These are phyloP conservation scores for Tagetes erecta DNA, from an alignment of 129 eudicot genomes.

Conservation along the genomic window DNA sequence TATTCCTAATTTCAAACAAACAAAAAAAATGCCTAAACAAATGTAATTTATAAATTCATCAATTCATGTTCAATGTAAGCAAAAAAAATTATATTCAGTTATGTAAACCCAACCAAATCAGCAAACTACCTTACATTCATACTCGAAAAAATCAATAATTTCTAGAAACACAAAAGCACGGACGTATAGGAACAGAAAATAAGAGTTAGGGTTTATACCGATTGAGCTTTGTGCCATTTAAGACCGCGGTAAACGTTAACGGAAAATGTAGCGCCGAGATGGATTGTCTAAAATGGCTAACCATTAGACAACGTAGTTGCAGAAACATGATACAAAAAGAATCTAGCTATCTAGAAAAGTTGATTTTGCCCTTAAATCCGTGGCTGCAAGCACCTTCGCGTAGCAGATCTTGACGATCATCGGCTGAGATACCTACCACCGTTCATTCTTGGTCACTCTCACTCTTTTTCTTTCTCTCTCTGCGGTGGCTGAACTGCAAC, in stretches of 20 bases:
- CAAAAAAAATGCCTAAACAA: not conserved
- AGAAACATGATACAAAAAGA: no score
- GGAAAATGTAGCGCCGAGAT: constrained; percentile 85
- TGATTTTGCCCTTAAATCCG: no score
- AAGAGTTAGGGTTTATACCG: constrained; percentile 47
- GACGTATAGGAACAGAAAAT: not conserved
- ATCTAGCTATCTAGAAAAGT: no score
- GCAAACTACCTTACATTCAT: not conserved
- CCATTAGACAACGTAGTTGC: no score
- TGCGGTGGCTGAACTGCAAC: no score
- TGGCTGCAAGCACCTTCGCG: no score
- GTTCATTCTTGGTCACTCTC: no score
- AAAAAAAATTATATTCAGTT: not conserved
- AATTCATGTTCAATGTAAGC: not conserved
- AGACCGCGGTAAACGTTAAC: constrained; percentile 95
- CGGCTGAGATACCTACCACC: no score
- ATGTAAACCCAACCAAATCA: constrained; percentile 20
- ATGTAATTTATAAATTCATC: not conserved
- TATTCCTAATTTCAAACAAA: not conserved
- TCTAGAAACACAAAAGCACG: not conserved
- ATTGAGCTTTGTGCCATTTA: constrained; percentile 85
- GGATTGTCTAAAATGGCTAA: constrained; percentile 40
- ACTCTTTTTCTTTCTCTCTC: no score
- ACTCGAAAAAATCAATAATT: not conserved
- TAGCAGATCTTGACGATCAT: no score